Evolutionary conservation across 2,329 filamentous ascomycete species (phyloP), one percentile per base, ranked within the genome.

Genomic region (Alternaria burnsii): DNA sequence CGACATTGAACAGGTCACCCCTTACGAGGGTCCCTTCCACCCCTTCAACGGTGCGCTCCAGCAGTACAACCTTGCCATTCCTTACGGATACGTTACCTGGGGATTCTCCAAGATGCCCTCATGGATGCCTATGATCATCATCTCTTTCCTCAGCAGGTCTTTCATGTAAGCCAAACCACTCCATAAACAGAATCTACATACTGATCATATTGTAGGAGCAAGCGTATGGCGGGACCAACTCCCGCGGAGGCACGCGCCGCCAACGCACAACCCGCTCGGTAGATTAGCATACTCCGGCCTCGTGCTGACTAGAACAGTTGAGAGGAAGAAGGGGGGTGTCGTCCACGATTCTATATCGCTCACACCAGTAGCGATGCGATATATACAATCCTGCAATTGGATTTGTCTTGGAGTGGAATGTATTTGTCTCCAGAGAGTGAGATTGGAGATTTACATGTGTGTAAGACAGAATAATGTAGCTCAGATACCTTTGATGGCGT

Each of bases 91-190:
- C 75, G 68, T 85, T 52, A 82, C 92, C 69, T 93, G 87, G 86
- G 83, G 73, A 30, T 83, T 89, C 71, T 80, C 83, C 34, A 80
- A 83, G 76, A 82, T 89, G 66, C 88, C 88, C 3, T 88, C 84
- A 69, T 94, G 91, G 91, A 80, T 87, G 56, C 88, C 93, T 74
- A 94, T 94, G 91, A 84, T 94, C 68, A 76, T 87, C 50, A 84
- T 94, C 69, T 91, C 89, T 54, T 88, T 94, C 76, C 73, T 90
- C 65, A 92, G 88, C 84, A 86, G 91, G 75, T 86, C 83, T 59
- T 86, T 94, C 79, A 93, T 94, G 91, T 93, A 82, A 86, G 90
- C 55, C 5, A 55, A 38, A 44, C 44, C 18, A 52, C 24, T 40
- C 30, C 24, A 20, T 50, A 50, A 40, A 42, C 34, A 48, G 44